Conservation (phyloP, 441 rosid species). For the Capsella rubella region DNA sequence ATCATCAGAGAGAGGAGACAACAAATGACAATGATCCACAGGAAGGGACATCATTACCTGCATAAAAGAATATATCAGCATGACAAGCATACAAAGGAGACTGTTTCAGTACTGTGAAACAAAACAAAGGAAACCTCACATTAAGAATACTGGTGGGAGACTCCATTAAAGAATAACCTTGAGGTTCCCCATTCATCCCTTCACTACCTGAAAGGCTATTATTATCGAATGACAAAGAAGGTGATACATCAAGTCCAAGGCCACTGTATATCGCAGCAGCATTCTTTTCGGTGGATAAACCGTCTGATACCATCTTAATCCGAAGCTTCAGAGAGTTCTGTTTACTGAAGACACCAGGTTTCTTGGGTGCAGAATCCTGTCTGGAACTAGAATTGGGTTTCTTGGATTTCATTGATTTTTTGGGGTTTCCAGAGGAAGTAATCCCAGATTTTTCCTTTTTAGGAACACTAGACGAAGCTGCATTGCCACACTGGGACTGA, state of each 20-base stretch:
- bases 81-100: constrained; percentile 32
- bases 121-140: constrained; percentile 55
- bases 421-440: constrained; percentile 55
- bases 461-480: constrained; percentile 52
- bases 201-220: constrained; percentile 89
- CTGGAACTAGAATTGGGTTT: constrained; percentile 46
- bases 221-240: constrained; percentile 79
- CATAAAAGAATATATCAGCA: constrained; percentile 41
- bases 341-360: constrained; percentile 58
- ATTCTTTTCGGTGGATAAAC: constrained; percentile 70
- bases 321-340: constrained; percentile 83
- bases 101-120: constrained; percentile 9
- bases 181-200: constrained; percentile 64
- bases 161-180: constrained; percentile 50
- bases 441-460: constrained; percentile 56
- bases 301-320: constrained; percentile 88
- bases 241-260: constrained; percentile 94
- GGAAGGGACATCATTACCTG: constrained; percentile 72
- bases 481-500: constrained; percentile 60
- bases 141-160: constrained; percentile 75
- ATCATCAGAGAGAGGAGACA: constrained; percentile 73
- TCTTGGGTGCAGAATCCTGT: constrained; percentile 56
- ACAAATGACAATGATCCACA: constrained; percentile 46
- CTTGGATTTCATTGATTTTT: constrained; percentile 52
- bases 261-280: constrained; percentile 93